Base-by-base conservation (phyloP, 441 rosid genomes). In the Iberis amara region DNA sequence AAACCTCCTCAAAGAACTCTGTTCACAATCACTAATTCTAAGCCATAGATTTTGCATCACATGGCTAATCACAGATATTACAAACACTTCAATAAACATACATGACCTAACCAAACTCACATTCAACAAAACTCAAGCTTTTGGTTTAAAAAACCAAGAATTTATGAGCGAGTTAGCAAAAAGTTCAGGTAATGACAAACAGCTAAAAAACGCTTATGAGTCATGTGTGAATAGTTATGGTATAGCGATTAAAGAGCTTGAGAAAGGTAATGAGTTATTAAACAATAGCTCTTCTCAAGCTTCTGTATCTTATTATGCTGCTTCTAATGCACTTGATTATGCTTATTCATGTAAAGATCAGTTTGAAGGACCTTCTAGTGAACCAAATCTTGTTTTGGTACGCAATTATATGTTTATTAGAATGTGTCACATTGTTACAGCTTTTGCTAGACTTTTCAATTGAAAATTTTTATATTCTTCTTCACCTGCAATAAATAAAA, bases 291-390 rank as follows among this genome's bases (percentile, higher is more conserved):
- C 66, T 6, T 61, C 11, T 28, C 11, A 27, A 15, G 4, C 1
- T n/a, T n/a, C n/a, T n/a, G n/a, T n/a, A 27, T 59, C 66, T 3
- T 36, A 0, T 37, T 0, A 18, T 33, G 47, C 66, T 52, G 32
- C 33, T 45, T 38, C 8, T 4, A 44, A 11, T 28, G 66, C 66
- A 11, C 15, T 37, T 38, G 47, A 45, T 8, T 44, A 61, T 52
- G 40, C 59, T 45, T 44, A 28, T 18, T 3, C 6, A 6, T 52
- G 66, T 47, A 37, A 61, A 28, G 66, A 51, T 36, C 24, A 37
- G 33, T 52, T 61, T 33, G 66, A 61, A 0, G 53, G 59, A 36
- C 47, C 66, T 44, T 61, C 59, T 37, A 28, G 38, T 52, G 59
- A 61, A 35, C 59, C 52, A 0, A 0, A 4, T 36, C 3, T 53